phyloP scores from a whole-genome alignment of 345 rosid genomes.

The Orychophragmus violaceus region DNA sequence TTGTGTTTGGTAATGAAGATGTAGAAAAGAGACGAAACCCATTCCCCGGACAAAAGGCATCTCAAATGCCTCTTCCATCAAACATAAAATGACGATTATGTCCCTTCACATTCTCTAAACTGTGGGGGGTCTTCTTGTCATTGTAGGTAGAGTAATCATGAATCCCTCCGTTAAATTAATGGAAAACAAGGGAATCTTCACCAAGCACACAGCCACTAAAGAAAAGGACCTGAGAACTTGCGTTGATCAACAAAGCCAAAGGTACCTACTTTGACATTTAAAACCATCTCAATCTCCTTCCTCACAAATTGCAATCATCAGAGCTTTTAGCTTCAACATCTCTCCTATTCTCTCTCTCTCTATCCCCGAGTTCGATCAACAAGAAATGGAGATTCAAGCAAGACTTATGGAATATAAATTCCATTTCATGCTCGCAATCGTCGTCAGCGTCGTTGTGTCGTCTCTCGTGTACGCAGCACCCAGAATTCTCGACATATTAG shows the following conservation, averaged over 20 bases:
- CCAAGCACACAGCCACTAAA: constrained; percentile 17
- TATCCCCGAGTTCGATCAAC: neutral
- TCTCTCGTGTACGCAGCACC: constrained; percentile 50
- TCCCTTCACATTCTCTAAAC: neutral
- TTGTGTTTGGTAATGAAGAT: constrained; percentile 16
- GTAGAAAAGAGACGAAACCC: constrained; percentile 26
- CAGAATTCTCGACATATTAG: constrained; percentile 39
- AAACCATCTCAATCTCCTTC: constrained; percentile 14
- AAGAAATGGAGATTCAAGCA: constrained; percentile 45
- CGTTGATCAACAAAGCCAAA: constrained; percentile 24
- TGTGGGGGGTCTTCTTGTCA: constrained; percentile 5
- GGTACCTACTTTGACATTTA: neutral
- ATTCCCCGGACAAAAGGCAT: constrained; percentile 13
- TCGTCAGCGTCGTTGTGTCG: constrained; percentile 28
- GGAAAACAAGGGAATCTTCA: constrained; percentile 24
- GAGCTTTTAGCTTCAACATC: constrained; percentile 10
- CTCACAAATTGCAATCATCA: constrained; percentile 6
- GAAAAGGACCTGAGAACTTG: constrained; percentile 27
- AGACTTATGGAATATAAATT: constrained; percentile 51
- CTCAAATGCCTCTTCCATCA: neutral
- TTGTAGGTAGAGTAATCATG: constrained; percentile 2
- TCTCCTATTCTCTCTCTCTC: neutral
- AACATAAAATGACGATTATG: constrained; percentile 11
- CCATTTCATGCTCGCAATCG: constrained; percentile 37
- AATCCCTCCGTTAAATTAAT: constrained; percentile 7